These are phyloP conservation scores for Ascochyta lentis DNA, from an alignment of 2,329 filamentous ascomycete species.

Conservation along the genomic window DNA sequence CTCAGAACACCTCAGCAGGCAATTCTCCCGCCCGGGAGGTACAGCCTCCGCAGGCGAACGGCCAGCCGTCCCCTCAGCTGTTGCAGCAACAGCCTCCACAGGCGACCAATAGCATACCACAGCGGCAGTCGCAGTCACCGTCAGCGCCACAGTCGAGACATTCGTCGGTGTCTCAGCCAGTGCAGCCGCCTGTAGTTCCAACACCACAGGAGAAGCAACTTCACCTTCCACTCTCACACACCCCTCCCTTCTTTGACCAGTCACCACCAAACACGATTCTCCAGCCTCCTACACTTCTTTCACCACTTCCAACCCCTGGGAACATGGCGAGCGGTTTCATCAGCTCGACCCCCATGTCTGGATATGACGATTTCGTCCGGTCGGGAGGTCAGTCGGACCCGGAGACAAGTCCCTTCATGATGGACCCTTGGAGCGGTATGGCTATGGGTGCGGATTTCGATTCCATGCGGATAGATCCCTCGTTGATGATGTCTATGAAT, in stretches of 20 bases:
- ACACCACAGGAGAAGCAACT: slow-evolving; percentile 44
- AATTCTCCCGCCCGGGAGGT: slow-evolving; percentile 45
- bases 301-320: slow-evolving; percentile 48
- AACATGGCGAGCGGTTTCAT: slow-evolving; percentile 51
- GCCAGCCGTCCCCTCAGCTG: slow-evolving; percentile 32
- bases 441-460: slow-evolving; percentile 55
- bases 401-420: slow-evolving; percentile 55
- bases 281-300: slow-evolving; percentile 41
- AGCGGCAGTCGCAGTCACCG: slow-evolving; percentile 42
- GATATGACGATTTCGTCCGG: slow-evolving; percentile 55
- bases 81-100: slow-evolving; percentile 21
- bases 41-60: slow-evolving; percentile 31
- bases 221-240: slow-evolving; percentile 36
- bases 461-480: slow-evolving; percentile 52
- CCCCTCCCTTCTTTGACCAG: slow-evolving; percentile 53
- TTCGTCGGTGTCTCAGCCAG: slow-evolving; percentile 41
- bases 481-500: slow-evolving; percentile 54
- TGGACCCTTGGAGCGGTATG: slow-evolving; percentile 57
- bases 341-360: slow-evolving; percentile 54
- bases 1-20: slow-evolving; percentile 39
- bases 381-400: slow-evolving; percentile 52
- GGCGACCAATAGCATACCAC: slow-evolving; percentile 22
- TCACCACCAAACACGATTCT: slow-evolving; percentile 45
- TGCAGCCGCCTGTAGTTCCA: slow-evolving; percentile 39
- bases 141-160: slow-evolving; percentile 42